Evolutionary conservation across 1,139 yeast genomes (phyloP).

Genomic region (Meyerozyma smithsonii): DNA sequence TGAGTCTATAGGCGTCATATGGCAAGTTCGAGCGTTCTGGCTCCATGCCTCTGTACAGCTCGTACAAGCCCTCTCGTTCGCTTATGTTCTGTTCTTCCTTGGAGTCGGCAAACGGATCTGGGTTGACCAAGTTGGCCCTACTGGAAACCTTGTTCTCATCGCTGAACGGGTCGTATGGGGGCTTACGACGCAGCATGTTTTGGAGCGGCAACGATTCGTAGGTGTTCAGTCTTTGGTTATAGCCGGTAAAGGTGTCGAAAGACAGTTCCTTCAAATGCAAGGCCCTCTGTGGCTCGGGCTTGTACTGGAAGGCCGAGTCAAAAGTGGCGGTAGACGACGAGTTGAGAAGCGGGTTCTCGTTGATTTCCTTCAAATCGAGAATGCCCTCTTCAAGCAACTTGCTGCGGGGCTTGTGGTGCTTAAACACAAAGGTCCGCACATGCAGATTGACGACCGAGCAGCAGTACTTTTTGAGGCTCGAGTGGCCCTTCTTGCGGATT

Average conservation of each 20-base stretch:
- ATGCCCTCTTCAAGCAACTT: slow-evolving; percentile 33
- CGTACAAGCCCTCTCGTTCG: not conserved
- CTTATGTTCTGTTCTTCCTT: not conserved
- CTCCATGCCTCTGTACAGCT: not conserved
- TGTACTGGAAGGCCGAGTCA: slow-evolving; percentile 3
- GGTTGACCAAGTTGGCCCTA: not conserved
- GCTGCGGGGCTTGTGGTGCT: slow-evolving; percentile 40
- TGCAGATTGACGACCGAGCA: slow-evolving; percentile 50
- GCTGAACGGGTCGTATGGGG: not conserved
- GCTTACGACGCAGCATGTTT: not conserved
- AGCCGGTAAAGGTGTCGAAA: not conserved
- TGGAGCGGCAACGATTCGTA: slow-evolving; percentile 1
- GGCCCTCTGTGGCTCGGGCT: not conserved
- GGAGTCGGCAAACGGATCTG: not conserved
- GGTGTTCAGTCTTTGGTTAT: not conserved
- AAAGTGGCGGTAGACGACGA: slow-evolving; percentile 3
- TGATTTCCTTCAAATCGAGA: slow-evolving; percentile 20
- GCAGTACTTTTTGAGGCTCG: slow-evolving; percentile 53
- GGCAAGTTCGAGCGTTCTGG: not conserved
- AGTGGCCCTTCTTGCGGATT: slow-evolving; percentile 33
- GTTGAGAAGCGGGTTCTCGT: slow-evolving; percentile 23
- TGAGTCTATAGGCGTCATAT: too few relatives aligned
- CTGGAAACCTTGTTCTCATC: not conserved
- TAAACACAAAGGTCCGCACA: slow-evolving; percentile 47
- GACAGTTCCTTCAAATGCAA: not conserved